These are phyloP conservation scores for Anthracocystis walkeri DNA, from an alignment of 1,284 basidiomycete species.

Conservation along the genomic window DNA sequence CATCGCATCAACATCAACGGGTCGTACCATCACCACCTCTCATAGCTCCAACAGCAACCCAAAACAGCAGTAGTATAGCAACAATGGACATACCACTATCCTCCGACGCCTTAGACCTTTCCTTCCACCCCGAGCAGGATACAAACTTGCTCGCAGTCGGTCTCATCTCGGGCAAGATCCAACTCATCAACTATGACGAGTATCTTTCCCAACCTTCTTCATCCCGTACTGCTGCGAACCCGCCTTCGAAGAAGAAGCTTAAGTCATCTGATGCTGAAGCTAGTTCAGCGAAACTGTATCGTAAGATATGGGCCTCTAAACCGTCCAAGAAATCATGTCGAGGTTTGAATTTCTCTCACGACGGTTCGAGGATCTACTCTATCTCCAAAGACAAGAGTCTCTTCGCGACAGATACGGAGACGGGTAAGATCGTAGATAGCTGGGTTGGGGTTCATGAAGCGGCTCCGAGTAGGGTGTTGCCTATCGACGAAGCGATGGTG, in stretches of 20 bases:
- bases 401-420: conserved; percentile 71
- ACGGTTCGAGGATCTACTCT: conserved; percentile 74
- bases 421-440: conserved; percentile 77
- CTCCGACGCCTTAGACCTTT: conserved; percentile 87
- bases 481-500: conserved; percentile 81
- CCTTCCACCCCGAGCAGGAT: conserved; percentile 80
- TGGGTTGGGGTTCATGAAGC: conserved; percentile 82
- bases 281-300: conserved; percentile 21
- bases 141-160: conserved; percentile 77
- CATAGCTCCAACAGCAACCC: background rate
- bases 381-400: conserved; percentile 86
- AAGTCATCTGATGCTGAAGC: background rate
- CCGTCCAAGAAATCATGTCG: conserved; percentile 61
- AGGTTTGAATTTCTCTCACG: conserved; percentile 43
- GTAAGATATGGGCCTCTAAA: conserved; percentile 52
- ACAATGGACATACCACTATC: conserved; percentile 69
- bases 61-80: background rate
- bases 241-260: conserved; percentile 27
- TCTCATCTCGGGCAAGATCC: conserved; percentile 84
- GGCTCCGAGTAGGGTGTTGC: conserved; percentile 74
- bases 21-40: background rate
- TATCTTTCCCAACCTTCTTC: conserved; percentile 15
- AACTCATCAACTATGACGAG: conserved; percentile 77
- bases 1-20: background rate
- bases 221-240: conserved; percentile 2